Conservation (phyloP, 2,329 filamentous ascomycete species). For the Sarocladium oryzae region DNA sequence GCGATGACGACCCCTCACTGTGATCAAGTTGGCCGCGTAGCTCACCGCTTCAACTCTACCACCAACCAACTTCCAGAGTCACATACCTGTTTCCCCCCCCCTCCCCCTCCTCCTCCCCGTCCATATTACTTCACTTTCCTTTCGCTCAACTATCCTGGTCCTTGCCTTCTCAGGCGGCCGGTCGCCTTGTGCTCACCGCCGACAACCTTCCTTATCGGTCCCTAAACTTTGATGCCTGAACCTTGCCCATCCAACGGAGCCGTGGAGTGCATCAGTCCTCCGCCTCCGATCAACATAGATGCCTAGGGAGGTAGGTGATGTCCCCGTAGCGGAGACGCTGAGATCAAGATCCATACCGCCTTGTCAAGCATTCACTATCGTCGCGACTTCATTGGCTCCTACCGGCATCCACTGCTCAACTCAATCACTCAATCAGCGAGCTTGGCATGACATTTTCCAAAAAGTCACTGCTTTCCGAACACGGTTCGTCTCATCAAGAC, state of each 20-base stretch:
- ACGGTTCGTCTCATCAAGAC: too few species aligned
- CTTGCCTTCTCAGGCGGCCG: too few species aligned
- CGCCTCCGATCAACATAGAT: too few species aligned
- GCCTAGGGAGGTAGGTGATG: too few species aligned
- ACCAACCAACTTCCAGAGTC: neutral
- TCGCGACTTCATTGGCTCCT: neutral
- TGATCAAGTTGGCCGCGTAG: too few species aligned
- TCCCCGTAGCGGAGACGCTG: neutral
- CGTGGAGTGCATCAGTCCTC: too few species aligned
- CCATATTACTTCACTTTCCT: neutral
- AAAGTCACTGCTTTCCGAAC: too few species aligned
- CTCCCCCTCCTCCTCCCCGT: too few species aligned
- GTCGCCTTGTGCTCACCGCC: too few species aligned
- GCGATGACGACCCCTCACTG: slow-evolving; percentile 6
- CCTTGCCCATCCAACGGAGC: too few species aligned
- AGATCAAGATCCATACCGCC: neutral
- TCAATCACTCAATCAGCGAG: neutral
- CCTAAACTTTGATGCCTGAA: too few species aligned
- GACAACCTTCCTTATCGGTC: too few species aligned
- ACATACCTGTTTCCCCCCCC: slow-evolving; percentile 1
- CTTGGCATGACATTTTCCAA: neutral
- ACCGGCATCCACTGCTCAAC: neutral
- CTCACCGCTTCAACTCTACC: neutral
- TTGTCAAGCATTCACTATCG: slow-evolving; percentile 5
- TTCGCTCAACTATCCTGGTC: neutral